Evolutionary conservation across 1,284 basidiomycete species (phyloP).

Genomic region (Ustilago vetiveriae): DNA sequence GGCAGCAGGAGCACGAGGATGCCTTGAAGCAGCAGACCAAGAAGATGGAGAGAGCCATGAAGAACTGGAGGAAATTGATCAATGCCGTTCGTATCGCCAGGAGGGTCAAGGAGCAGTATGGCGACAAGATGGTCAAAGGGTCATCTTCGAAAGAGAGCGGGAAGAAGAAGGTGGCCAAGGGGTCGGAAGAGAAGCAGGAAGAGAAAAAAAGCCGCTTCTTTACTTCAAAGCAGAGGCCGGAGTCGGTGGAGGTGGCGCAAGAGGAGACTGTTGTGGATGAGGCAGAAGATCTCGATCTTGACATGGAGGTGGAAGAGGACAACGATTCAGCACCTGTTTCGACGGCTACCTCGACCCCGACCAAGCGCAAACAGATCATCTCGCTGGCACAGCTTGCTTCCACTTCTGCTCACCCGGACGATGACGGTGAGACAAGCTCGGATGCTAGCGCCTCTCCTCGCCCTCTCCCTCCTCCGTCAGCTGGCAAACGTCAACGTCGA

Average conservation of each 20-base stretch:
- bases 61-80: conserved; percentile 86
- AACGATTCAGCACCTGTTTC: background rate
- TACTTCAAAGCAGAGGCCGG: conserved; percentile 2
- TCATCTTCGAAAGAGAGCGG: conserved; percentile 8
- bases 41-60: conserved; percentile 81
- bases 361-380: conserved; percentile 45
- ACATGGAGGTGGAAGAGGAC: background rate
- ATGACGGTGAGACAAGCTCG: conserved; percentile 8
- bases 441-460: conserved; percentile 8
- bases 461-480: background rate
- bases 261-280: background rate
- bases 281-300: conserved; percentile 10
- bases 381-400: conserved; percentile 42
- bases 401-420: conserved; percentile 3
- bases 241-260: background rate
- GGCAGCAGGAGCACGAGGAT: conserved; percentile 80
- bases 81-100: conserved; percentile 86
- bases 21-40: conserved; percentile 78
- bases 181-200: background rate
- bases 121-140: conserved; percentile 23
- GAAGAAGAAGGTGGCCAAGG: conserved; percentile 4
- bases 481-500: conserved; percentile 16
- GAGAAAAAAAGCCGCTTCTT: conserved; percentile 38
- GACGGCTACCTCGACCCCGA: conserved; percentile 7
- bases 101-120: conserved; percentile 83